A percentile compares a stretch with the other conserved stretches of the same genome.
phyloP scores from a whole-genome alignment of 1,139 yeast species.

The Schwanniomyces etchellsii region DNA sequence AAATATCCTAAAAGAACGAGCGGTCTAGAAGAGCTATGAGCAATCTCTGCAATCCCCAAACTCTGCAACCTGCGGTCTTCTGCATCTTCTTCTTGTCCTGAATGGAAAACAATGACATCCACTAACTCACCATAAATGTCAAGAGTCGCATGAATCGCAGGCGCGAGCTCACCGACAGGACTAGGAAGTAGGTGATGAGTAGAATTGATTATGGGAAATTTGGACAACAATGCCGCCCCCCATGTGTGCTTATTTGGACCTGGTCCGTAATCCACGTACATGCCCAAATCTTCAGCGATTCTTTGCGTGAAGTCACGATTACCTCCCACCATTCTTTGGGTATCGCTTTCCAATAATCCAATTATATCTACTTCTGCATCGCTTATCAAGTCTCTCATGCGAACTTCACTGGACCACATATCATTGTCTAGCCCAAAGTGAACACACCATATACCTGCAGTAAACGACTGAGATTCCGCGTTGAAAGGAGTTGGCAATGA shows the following conservation, averaged over 20 bases:
- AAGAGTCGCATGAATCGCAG: constrained; percentile 94
- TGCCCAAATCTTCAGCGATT: constrained; percentile 86
- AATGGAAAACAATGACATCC: constrained; percentile 94
- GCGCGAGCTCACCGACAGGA: constrained; percentile 97
- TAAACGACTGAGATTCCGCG: constrained; percentile 66
- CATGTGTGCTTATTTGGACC: constrained; percentile 98
- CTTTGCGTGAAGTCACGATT: constrained; percentile 90
- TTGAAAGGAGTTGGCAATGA: constrained; percentile 68
- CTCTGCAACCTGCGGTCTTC: constrained; percentile 91
- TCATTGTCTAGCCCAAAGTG: constrained; percentile 96
- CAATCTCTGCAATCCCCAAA: constrained; percentile 65
- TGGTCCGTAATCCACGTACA: constrained; percentile 96
- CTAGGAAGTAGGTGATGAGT: constrained; percentile 88
- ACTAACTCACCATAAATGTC: constrained; percentile 83
- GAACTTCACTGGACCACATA: constrained; percentile 94
- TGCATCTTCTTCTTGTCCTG: constrained; percentile 96
- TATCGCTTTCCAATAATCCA: constrained; percentile 88
- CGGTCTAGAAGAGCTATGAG: constrained; percentile 78
- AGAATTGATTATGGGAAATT: constrained; percentile 87
- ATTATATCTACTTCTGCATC: constrained; percentile 89
- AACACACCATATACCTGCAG: constrained; percentile 97
- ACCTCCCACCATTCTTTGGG: constrained; percentile 92
- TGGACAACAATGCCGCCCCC: constrained; percentile 91
- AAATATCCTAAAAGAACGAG: constrained; percentile 79
- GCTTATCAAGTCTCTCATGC: constrained; percentile 77